Conservation (phyloP, 2,329 filamentous ascomycete genomes). For the Rhytidhysteron rufulum region DNA sequence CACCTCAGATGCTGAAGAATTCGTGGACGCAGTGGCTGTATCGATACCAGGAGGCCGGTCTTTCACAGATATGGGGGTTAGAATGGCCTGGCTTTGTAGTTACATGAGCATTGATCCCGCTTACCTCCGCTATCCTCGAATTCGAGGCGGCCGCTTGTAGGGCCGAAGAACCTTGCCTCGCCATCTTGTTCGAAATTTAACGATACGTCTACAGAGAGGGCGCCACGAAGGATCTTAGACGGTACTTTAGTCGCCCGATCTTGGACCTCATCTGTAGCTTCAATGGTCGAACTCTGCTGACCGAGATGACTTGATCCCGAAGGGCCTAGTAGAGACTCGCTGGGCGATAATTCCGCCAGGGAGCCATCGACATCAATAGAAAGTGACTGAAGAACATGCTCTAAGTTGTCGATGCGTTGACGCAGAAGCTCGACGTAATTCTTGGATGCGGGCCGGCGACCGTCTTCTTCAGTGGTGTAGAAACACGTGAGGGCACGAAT, state of each 20-base stretch:
- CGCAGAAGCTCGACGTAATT: conserved; percentile 34
- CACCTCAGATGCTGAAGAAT: too few species aligned
- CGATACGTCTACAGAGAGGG: conserved; percentile 33
- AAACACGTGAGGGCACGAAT: conserved; percentile 26
- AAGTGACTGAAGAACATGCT: conserved; percentile 23
- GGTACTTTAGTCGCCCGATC: too few species aligned
- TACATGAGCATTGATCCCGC: too few species aligned
- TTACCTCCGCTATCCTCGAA: conserved; percentile 16
- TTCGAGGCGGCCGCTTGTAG: conserved; percentile 33
- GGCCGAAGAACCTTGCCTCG: conserved; percentile 35
- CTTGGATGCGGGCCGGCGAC: conserved; percentile 32
- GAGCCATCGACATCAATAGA: conserved; percentile 28
- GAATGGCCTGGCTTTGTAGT: too few species aligned
- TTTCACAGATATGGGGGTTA: too few species aligned
- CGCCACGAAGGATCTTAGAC: too few species aligned
- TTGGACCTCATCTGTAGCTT: too few species aligned
- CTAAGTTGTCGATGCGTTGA: conserved; percentile 28
- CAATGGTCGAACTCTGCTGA: conserved; percentile 12
- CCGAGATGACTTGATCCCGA: too few species aligned
- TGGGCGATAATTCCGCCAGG: conserved; percentile 12
- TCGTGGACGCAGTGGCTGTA: too few species aligned
- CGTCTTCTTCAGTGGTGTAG: conserved; percentile 31
- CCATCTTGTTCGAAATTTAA: conserved; percentile 33
- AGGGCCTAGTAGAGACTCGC: neutral
- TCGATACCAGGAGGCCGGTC: too few species aligned